These are phyloP conservation scores for Coniella lustricola DNA, from an alignment of 2,329 filamentous ascomycete genomes.

Conservation along the genomic window DNA sequence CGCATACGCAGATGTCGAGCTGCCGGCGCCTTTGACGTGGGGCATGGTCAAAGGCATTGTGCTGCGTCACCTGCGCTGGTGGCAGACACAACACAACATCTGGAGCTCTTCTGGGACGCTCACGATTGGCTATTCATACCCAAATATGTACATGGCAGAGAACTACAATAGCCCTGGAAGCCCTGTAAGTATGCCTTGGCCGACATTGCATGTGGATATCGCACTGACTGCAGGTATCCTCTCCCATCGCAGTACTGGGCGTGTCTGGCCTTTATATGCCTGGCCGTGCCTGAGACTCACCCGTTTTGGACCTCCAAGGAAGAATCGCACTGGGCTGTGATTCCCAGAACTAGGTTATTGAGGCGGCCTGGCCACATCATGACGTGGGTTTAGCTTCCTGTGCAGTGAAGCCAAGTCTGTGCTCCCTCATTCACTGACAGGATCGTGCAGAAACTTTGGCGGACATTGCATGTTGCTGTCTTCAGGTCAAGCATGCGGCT, in stretches of 20 bases:
- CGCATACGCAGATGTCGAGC: conserved; percentile 67
- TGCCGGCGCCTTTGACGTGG: conserved; percentile 67
- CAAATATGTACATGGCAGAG: conserved; percentile 71
- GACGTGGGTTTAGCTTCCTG: conserved; percentile 29
- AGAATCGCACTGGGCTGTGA: conserved; percentile 46
- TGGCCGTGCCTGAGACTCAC: conserved; percentile 61
- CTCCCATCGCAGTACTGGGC: conserved; percentile 77
- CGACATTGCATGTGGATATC: too few relatives aligned
- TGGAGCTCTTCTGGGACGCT: conserved; percentile 70
- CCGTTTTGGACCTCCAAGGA: conserved; percentile 69
- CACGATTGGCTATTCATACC: conserved; percentile 70
- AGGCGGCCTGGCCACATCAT: conserved; percentile 67
- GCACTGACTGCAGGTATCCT: too few relatives aligned
- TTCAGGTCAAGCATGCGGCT: conserved; percentile 74
- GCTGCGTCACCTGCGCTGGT: conserved; percentile 69
- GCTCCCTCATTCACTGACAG: conserved; percentile 2
- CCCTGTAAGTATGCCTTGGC: conserved; percentile 33
- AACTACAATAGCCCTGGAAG: conserved; percentile 76
- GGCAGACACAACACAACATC: conserved; percentile 68
- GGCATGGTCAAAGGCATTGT: conserved; percentile 73
- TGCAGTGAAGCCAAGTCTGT: neutral
- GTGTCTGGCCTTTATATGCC: conserved; percentile 67
- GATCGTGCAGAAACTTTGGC: conserved; percentile 47
- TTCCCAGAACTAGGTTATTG: conserved; percentile 55
- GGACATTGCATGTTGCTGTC: conserved; percentile 70